Evolutionary conservation across 2,329 filamentous ascomycete genomes (phyloP).

Genomic region (Fusarium redolens): DNA sequence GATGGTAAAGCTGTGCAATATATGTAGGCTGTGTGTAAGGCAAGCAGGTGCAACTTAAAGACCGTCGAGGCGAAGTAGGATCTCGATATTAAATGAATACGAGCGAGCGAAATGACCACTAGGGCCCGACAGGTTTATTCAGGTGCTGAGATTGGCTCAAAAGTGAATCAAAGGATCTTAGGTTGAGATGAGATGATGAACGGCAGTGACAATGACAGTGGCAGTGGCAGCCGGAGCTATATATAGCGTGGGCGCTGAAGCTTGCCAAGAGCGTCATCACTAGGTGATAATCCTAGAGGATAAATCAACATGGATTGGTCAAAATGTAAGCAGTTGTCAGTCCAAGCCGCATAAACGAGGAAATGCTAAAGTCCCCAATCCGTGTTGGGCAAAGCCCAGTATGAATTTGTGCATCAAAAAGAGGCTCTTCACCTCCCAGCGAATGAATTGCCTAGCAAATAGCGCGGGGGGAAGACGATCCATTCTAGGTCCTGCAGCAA

Average conservation of each 20-base stretch:
- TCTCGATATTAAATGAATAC: constrained; percentile 1
- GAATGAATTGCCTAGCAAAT: constrained; percentile 20
- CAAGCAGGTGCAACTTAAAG: constrained; percentile 1
- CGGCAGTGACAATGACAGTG: background rate
- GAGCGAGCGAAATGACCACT: constrained; percentile 30
- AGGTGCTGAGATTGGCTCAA: constrained; percentile 26
- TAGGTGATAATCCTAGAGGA: constrained; percentile 1
- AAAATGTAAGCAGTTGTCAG: constrained; percentile 2
- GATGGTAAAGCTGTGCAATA: background rate
- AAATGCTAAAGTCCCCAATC: constrained; percentile 12
- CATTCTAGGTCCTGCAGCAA: constrained; percentile 21
- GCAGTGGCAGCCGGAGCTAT: constrained; percentile 23
- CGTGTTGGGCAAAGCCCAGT: constrained; percentile 13
- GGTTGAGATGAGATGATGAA: constrained; percentile 7
- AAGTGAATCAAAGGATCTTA: constrained; percentile 18
- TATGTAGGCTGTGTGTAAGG: constrained; percentile 15
- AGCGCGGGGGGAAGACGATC: constrained; percentile 21
- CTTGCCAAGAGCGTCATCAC: constrained; percentile 24
- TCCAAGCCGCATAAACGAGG: constrained; percentile 27
- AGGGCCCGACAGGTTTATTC: constrained; percentile 13
- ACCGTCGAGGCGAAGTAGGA: background rate
- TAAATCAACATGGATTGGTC: constrained; percentile 13
- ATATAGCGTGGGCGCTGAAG: constrained; percentile 33
- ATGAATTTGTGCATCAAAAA: constrained; percentile 23
- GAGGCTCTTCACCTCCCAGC: constrained; percentile 26